Percentiles rank a stretch among this genome's conserved stretches.
phyloP scores from a whole-genome alignment of 1,284 basidiomycete species.

The Melampsora larici-populina region DNA sequence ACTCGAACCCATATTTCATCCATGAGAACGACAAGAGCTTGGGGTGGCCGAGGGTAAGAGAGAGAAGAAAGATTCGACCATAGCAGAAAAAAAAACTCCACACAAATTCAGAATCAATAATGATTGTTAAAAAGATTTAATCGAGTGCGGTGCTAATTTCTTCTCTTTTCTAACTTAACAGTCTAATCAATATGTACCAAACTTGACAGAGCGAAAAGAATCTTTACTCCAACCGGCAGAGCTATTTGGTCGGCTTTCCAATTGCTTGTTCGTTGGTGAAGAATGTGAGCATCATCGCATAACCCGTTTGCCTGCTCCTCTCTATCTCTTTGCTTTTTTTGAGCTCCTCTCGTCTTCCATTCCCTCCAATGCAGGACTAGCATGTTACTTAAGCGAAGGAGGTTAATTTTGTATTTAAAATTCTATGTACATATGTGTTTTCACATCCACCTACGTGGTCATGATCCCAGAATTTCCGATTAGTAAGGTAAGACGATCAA shows the following conservation, averaged over 20 bases:
- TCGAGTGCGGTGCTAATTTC: neutral
- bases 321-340: neutral
- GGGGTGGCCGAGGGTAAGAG: neutral
- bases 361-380: conserved; percentile 1
- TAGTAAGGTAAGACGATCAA: too few species aligned
- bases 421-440: neutral
- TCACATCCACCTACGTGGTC: neutral
- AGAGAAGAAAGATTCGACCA: neutral
- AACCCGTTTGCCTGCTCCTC: neutral
- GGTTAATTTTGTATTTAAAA: neutral
- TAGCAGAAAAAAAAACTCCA: neutral
- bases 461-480: too few species aligned
- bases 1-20: neutral
- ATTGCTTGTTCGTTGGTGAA: neutral
- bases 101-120: neutral
- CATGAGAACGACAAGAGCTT: neutral
- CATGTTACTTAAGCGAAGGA: neutral
- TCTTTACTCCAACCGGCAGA: conserved; percentile 3
- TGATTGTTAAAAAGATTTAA: neutral
- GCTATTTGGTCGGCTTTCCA: conserved; percentile 1
- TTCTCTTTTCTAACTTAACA: neutral
- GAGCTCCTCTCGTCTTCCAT: neutral
- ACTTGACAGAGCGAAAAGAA: neutral
- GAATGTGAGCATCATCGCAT: neutral
- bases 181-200: neutral